Percentiles rank a stretch among this genome's conserved stretches.
These are phyloP conservation scores for Shiraia sp. DNA, from an alignment of 2,329 filamentous ascomycete species.

Conservation along the genomic window DNA sequence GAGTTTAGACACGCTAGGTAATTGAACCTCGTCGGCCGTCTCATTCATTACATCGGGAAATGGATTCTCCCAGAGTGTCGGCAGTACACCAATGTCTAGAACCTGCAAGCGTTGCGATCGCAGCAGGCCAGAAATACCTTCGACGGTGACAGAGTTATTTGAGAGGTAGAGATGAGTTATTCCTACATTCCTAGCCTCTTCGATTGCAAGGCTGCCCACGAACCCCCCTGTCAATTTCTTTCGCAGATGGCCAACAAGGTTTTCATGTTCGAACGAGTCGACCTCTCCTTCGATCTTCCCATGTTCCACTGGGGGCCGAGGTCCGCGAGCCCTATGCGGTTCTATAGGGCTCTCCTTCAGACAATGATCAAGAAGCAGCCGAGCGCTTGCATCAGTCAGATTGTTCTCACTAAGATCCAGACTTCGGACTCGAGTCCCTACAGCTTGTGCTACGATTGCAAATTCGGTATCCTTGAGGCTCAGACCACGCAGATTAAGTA, in stretches of 20 bases:
- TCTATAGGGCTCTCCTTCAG: constrained; percentile 41
- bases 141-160: constrained; percentile 59
- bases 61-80: constrained; percentile 15
- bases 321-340: constrained; percentile 12
- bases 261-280: constrained; percentile 43
- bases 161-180: constrained; percentile 65
- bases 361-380: constrained; percentile 56
- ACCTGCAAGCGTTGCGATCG: constrained; percentile 57
- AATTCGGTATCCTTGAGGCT: constrained; percentile 59
- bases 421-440: constrained; percentile 57
- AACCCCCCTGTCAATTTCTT: constrained; percentile 45
- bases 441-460: constrained; percentile 55
- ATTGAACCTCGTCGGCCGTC: constrained; percentile 23
- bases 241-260: constrained; percentile 58
- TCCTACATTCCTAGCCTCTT: constrained; percentile 58
- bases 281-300: constrained; percentile 42
- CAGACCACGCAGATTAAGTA: constrained; percentile 60
- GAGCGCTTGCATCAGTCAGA: constrained; percentile 60
- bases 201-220: constrained; percentile 58
- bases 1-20: constrained; percentile 59
- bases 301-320: constrained; percentile 26
- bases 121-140: constrained; percentile 59
- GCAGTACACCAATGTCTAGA: constrained; percentile 59
- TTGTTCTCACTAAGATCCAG: constrained; percentile 62
- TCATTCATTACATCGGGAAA: constrained; percentile 24